phyloP scores from a whole-genome alignment of 2,329 filamentous ascomycete species.

The Claviceps sp. region DNA sequence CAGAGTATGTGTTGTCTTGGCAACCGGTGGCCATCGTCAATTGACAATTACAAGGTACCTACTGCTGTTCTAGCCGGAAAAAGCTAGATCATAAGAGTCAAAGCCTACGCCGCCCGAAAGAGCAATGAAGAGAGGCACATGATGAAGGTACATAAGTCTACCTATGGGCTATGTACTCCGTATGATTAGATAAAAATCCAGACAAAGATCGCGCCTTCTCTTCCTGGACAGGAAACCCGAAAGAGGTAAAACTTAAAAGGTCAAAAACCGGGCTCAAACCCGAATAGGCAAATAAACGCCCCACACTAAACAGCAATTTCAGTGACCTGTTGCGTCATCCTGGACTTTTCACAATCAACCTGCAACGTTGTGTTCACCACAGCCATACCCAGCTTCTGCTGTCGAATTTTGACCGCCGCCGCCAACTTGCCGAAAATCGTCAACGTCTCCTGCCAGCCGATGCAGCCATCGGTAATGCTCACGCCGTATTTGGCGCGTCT shows the following conservation, averaged over 20 bases:
- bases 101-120: too few species aligned
- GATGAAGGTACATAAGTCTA: too few species aligned
- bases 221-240: too few species aligned
- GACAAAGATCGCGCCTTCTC: too few species aligned
- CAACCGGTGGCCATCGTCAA: too few species aligned
- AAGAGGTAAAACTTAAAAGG: not conserved
- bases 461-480: slow-evolving; percentile 95
- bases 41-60: too few species aligned
- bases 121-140: too few species aligned
- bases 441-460: slow-evolving; percentile 85
- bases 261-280: not conserved
- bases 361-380: not conserved
- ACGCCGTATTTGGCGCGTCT: slow-evolving; percentile 66
- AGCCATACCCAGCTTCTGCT: not conserved
- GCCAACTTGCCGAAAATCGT: slow-evolving; percentile 65
- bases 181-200: too few species aligned
- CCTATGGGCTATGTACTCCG: too few species aligned
- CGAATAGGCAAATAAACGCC: not conserved
- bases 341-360: not conserved
- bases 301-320: not conserved
- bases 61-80: too few species aligned
- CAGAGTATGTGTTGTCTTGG: too few species aligned
- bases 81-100: too few species aligned
- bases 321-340: not conserved
- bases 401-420: slow-evolving; percentile 43